Evolutionary conservation across 2,329 filamentous ascomycete species (phyloP), one percentile per base, ranked within the genome.

Genomic region (Aspergillus pseudotamarii): DNA sequence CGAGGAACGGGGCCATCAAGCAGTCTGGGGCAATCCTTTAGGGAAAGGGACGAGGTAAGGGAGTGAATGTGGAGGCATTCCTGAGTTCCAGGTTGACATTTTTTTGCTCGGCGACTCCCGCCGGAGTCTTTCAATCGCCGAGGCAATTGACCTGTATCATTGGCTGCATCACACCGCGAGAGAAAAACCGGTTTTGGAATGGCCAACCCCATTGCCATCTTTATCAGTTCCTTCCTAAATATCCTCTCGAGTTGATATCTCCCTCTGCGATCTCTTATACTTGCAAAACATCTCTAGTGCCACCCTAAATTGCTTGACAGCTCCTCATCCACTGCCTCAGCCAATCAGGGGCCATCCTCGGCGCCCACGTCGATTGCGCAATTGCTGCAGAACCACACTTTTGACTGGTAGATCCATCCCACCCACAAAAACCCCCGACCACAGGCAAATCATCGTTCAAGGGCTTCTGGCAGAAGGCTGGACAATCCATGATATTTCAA

Each of bases 341-440:
- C 60, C 60, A 62, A 62, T 62, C 60, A 62, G 12, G 26, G 54
- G 21, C 10, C 56, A 10, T 45, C 14, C n/a, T 38, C 30, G 11
- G 12, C 56, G 28, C 54, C 60, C 59, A n/a, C 41, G 34, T 38
- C 56, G 60, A 62, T 62, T 57, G 60, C 60, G 60, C 60, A 58
- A 62, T 62, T 38, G 60, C 26, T 38, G 56, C 34, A 55, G 51
- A 32, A 28, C 50, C 50, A 53, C 50, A 41, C 19, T 41, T 53
- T 28, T 12, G 6, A 46, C n/a, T 23, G 10, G 43, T 21, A 23
- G 43, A 46, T 48, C 45, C 45, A n/a, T 26, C 45, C 16, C 36
- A 38, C 36, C 36, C 36, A 36, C 34, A 36, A 12, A 14, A 14
- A 8, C 30, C 30, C 30, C 30, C 30, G 9, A 10, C 8, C 34